Percentiles rank a stretch among this genome's conserved stretches.
Evolutionary conservation across 2,329 filamentous ascomycete genomes (phyloP).

Genomic region (Alternaria alternata): DNA sequence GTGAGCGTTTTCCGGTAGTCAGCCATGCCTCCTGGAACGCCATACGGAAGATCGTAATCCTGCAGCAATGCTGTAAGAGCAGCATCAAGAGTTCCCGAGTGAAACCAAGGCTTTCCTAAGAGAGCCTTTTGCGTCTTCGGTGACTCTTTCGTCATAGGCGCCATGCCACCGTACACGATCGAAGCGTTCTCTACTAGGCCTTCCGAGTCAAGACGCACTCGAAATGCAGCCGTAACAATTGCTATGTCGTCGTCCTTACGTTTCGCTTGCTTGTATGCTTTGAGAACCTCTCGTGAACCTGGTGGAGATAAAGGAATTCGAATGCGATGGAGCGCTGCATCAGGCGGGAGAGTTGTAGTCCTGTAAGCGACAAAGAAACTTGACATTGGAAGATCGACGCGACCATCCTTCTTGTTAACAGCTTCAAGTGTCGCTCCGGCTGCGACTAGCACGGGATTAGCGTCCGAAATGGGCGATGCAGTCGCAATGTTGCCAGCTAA

Average conservation of each 20-base stretch:
- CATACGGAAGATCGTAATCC: conserved; percentile 86
- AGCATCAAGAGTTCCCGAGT: conserved; percentile 82
- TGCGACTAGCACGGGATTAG: conserved; percentile 90
- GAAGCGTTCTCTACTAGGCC: conserved; percentile 76
- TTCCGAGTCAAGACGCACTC: conserved; percentile 72
- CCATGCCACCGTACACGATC: conserved; percentile 93
- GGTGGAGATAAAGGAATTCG: conserved; percentile 74
- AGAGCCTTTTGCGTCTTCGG: conserved; percentile 76
- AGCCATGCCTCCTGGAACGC: conserved; percentile 95
- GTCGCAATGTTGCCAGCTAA: conserved; percentile 92
- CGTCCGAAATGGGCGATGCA: conserved; percentile 91
- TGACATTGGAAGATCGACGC: conserved; percentile 71
- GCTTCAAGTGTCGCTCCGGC: conserved; percentile 81
- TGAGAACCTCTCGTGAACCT: conserved; percentile 77
- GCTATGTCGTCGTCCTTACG: conserved; percentile 97
- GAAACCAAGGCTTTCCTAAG: conserved; percentile 77
- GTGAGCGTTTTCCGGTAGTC: conserved; percentile 90
- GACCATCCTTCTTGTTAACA: conserved; percentile 71
- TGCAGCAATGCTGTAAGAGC: conserved; percentile 81
- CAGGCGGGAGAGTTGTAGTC: conserved; percentile 76
- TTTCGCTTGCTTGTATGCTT: conserved; percentile 95
- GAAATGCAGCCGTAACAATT: conserved; percentile 87
- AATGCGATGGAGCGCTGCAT: conserved; percentile 83
- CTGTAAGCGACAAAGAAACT: conserved; percentile 92
- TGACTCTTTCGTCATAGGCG: conserved; percentile 83